These are phyloP conservation scores for Monascus purpureus DNA, from an alignment of 495 filamentous ascomycete genomes.

Conservation along the genomic window DNA sequence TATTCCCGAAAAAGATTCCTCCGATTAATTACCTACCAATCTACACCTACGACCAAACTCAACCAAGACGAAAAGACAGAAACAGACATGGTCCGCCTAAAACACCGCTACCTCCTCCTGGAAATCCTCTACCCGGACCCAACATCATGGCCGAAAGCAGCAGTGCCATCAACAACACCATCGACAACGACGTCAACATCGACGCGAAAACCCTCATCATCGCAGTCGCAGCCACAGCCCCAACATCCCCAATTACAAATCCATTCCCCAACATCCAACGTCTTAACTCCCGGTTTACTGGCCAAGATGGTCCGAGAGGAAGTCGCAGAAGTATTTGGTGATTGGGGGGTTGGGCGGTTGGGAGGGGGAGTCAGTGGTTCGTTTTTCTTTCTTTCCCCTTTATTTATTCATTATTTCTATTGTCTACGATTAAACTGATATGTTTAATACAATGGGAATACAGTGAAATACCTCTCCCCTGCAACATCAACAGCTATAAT, in stretches of 20 bases:
- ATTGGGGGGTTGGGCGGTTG: slow-evolving; percentile 62
- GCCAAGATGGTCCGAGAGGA: slow-evolving; percentile 52
- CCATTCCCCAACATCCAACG: slow-evolving; percentile 59
- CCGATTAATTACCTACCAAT: too few relatives aligned
- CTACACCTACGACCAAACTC: neutral
- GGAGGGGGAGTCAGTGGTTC: slow-evolving; percentile 49
- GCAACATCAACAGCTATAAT: slow-evolving; percentile 93
- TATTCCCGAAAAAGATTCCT: too few relatives aligned
- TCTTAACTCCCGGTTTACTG: slow-evolving; percentile 48
- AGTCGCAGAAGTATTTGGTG: slow-evolving; percentile 67
- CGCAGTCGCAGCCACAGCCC: neutral
- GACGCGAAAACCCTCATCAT: too few relatives aligned
- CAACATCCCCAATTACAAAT: slow-evolving; percentile 40
- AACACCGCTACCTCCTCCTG: slow-evolving; percentile 86
- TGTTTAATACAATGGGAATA: slow-evolving; percentile 2
- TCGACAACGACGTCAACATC: too few relatives aligned
- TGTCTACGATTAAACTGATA: slow-evolving; percentile 1
- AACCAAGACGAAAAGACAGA: neutral
- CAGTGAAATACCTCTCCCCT: slow-evolving; percentile 84
- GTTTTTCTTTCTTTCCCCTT: slow-evolving; percentile 4
- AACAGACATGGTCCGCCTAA: slow-evolving; percentile 74
- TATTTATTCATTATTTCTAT: slow-evolving; percentile 3
- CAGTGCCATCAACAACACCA: too few relatives aligned
- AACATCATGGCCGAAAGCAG: slow-evolving; percentile 22
- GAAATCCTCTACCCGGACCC: slow-evolving; percentile 75